phyloP scores from a whole-genome alignment of 2,329 filamentous ascomycete genomes.

The Penicillium aurantiogriseum region DNA sequence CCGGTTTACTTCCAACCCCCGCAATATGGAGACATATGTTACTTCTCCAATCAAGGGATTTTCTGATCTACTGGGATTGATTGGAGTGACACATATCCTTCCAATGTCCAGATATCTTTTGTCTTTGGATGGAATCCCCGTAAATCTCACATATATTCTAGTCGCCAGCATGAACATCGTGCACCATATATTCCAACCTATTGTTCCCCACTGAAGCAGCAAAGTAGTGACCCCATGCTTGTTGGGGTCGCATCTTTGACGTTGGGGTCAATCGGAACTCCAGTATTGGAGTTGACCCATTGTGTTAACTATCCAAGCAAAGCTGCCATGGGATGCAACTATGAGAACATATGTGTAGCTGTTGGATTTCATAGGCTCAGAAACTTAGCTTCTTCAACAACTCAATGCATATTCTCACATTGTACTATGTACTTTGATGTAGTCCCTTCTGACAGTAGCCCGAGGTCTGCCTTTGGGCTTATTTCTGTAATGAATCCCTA shows the following conservation, averaged over 20 bases:
- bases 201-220: neutral
- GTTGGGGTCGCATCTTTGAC: neutral
- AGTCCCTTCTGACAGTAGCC: no score
- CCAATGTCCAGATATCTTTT: no score
- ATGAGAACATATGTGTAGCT: neutral
- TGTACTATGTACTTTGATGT: no score
- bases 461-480: neutral
- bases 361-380: no score
- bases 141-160: no score
- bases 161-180: no score
- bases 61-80: neutral
- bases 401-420: no score
- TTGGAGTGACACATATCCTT: neutral
- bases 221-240: neutral
- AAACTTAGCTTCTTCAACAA: no score
- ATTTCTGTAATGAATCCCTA: neutral
- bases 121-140: neutral
- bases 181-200: neutral
- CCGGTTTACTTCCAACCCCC: slow-evolving; percentile 1
- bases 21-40: neutral
- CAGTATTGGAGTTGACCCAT: neutral
- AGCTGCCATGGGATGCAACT: neutral
- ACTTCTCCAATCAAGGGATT: neutral
- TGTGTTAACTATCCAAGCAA: neutral
- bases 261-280: neutral